phyloP scores from a whole-genome alignment of 495 filamentous ascomycete species.

The Beverwykella pulmonaria region DNA sequence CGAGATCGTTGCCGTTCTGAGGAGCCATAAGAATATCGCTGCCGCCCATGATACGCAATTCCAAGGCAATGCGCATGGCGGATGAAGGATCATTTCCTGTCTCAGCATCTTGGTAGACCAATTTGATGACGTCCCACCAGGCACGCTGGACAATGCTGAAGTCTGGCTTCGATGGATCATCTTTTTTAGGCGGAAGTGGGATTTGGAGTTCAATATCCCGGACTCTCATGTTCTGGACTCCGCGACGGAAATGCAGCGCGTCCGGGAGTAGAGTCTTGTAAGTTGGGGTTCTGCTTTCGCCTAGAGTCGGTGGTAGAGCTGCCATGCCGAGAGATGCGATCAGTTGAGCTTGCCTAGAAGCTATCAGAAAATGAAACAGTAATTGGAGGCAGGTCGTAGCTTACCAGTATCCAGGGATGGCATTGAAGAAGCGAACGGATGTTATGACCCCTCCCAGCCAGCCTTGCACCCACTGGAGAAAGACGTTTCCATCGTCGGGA shows the following conservation, averaged over 20 bases:
- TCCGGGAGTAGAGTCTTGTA: slow-evolving; percentile 54
- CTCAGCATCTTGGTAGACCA: slow-evolving; percentile 48
- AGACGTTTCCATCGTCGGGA: slow-evolving; percentile 47
- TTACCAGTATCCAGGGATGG: slow-evolving; percentile 50
- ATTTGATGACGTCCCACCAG: slow-evolving; percentile 58
- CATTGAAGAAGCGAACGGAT: slow-evolving; percentile 46
- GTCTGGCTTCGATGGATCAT: slow-evolving; percentile 48
- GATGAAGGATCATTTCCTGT: slow-evolving; percentile 31
- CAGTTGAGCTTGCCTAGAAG: slow-evolving; percentile 44
- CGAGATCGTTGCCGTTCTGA: slow-evolving; percentile 52
- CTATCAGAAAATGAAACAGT: neutral
- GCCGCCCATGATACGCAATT: slow-evolving; percentile 56
- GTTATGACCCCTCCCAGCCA: slow-evolving; percentile 52
- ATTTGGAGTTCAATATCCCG: slow-evolving; percentile 56
- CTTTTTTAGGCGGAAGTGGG: slow-evolving; percentile 46
- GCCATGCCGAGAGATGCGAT: slow-evolving; percentile 50
- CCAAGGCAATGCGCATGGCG: slow-evolving; percentile 56
- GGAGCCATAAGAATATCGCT: slow-evolving; percentile 58
- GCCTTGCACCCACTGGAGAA: slow-evolving; percentile 53
- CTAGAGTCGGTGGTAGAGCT: slow-evolving; percentile 48
- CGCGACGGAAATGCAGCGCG: slow-evolving; percentile 58
- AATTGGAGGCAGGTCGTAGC: neutral
- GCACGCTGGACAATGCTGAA: slow-evolving; percentile 51
- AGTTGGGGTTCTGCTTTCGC: slow-evolving; percentile 38
- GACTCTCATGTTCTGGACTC: slow-evolving; percentile 58